phyloP scores from a whole-genome alignment of 768 basidiomycete genomes.

The Candolleomyces aberdarensis region DNA sequence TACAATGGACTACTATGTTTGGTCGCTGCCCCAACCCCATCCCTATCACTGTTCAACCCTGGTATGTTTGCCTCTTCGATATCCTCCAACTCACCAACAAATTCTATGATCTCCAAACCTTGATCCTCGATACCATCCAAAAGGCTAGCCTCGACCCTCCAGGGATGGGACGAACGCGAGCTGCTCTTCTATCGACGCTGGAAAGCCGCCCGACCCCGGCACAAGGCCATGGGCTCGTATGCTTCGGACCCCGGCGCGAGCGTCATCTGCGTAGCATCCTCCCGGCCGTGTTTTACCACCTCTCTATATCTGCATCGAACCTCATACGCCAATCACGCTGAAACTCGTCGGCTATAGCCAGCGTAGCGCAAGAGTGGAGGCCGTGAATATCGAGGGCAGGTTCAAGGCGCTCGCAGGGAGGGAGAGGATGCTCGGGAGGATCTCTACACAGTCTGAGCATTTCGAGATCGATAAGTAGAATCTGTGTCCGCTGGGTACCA shows the following conservation, averaged over 20 bases:
- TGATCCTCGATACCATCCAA: background rate
- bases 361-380: background rate
- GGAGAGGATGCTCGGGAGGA: slow-evolving; percentile 2
- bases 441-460: background rate
- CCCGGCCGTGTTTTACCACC: slow-evolving; percentile 4
- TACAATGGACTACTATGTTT: too few species aligned
- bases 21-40: too few species aligned
- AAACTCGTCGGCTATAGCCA: background rate
- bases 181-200: background rate
- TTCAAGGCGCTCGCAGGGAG: slow-evolving; percentile 3
- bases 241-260: background rate
- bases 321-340: background rate
- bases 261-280: slow-evolving; percentile 1
- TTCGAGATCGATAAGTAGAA: background rate
- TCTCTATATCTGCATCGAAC: background rate
- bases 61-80: background rate
- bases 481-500: background rate
- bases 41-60: background rate
- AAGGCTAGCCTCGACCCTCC: slow-evolving; percentile 2
- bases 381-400: background rate
- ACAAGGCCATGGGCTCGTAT: background rate
- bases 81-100: background rate
- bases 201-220: background rate
- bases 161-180: slow-evolving; percentile 5
- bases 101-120: background rate